Percentiles rank a stretch among this genome's conserved stretches.
These are phyloP conservation scores for Aphanomyces astaci DNA, from an alignment of 352 stramenopile species.

Conservation along the genomic window DNA sequence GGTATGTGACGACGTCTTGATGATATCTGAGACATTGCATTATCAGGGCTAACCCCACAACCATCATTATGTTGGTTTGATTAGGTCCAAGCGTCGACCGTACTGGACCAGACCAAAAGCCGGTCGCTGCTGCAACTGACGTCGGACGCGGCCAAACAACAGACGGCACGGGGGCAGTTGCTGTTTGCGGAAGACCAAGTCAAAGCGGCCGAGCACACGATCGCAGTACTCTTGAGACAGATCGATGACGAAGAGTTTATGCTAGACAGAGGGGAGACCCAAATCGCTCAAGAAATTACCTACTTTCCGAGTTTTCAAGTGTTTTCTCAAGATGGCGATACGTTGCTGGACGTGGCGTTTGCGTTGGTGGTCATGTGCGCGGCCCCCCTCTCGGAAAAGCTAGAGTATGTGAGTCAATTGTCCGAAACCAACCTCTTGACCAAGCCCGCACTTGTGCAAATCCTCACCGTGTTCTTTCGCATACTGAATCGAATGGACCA, in stretches of 20 bases:
- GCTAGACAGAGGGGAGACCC: slow-evolving; percentile 45
- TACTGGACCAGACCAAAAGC: slow-evolving; percentile 15
- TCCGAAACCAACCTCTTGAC: slow-evolving; percentile 34
- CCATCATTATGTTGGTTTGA: too few species aligned
- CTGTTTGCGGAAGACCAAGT: slow-evolving; percentile 73
- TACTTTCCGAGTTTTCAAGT: slow-evolving; percentile 58
- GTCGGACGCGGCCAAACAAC: slow-evolving; percentile 24
- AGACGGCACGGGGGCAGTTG: slow-evolving; percentile 53
- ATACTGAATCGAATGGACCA: slow-evolving; percentile 4
- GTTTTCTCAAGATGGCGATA: neutral
- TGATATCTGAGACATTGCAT: neutral
- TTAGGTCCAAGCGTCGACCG: neutral
- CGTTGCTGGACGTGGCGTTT: slow-evolving; percentile 39
- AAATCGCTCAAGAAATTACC: slow-evolving; percentile 49
- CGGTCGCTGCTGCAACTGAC: neutral
- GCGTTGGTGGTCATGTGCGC: slow-evolving; percentile 44
- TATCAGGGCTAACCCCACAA: too few species aligned
- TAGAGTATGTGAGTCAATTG: slow-evolving; percentile 67
- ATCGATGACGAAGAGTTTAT: slow-evolving; percentile 74
- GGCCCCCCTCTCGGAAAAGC: slow-evolving; percentile 46
- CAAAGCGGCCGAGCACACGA: slow-evolving; percentile 42
- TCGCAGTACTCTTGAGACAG: slow-evolving; percentile 41
- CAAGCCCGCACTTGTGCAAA: slow-evolving; percentile 17
- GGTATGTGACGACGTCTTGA: neutral
- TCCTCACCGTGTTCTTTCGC: slow-evolving; percentile 17